Conservation (phyloP, 768 basidiomycete genomes). For the Auriculariales sp. region DNA sequence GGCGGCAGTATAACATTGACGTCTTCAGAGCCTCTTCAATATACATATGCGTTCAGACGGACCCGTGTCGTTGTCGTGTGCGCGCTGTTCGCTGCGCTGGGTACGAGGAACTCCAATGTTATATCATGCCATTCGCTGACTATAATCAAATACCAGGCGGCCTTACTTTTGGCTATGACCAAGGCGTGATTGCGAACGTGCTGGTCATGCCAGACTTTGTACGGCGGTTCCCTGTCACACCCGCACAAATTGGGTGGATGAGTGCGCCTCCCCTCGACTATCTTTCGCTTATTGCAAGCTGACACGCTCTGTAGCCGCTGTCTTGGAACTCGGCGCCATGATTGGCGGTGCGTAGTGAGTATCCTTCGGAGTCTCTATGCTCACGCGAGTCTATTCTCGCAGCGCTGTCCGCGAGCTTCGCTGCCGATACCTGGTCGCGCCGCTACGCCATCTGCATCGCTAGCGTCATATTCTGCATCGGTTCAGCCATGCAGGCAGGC, state of each 20-base stretch:
- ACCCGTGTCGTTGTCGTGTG: neutral
- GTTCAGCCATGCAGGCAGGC: slow-evolving; percentile 52
- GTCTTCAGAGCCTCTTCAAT: neutral
- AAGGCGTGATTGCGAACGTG: slow-evolving; percentile 77
- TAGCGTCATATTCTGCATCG: slow-evolving; percentile 59
- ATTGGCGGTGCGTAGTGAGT: too few relatives aligned
- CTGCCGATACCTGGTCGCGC: slow-evolving; percentile 55
- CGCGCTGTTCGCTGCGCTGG: neutral
- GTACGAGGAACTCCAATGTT: neutral
- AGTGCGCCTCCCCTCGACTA: slow-evolving; percentile 30
- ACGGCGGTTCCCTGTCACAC: slow-evolving; percentile 50
- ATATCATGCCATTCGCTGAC: slow-evolving; percentile 16
- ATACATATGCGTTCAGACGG: neutral
- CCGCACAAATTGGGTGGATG: slow-evolving; percentile 63
- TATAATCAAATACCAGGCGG: too few relatives aligned
- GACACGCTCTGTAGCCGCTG: slow-evolving; percentile 37
- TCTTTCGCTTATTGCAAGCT: neutral
- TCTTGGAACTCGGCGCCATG: slow-evolving; percentile 65
- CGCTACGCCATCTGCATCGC: slow-evolving; percentile 51
- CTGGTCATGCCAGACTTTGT: slow-evolving; percentile 70
- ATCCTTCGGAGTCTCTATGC: too few relatives aligned
- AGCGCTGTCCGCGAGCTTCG: slow-evolving; percentile 49
- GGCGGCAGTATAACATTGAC: neutral
- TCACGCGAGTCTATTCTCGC: too few relatives aligned
- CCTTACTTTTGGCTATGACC: slow-evolving; percentile 69